Evolutionary conservation across 2,329 filamentous ascomycete genomes (phyloP).

Genomic region (Hysterium pulicare): DNA sequence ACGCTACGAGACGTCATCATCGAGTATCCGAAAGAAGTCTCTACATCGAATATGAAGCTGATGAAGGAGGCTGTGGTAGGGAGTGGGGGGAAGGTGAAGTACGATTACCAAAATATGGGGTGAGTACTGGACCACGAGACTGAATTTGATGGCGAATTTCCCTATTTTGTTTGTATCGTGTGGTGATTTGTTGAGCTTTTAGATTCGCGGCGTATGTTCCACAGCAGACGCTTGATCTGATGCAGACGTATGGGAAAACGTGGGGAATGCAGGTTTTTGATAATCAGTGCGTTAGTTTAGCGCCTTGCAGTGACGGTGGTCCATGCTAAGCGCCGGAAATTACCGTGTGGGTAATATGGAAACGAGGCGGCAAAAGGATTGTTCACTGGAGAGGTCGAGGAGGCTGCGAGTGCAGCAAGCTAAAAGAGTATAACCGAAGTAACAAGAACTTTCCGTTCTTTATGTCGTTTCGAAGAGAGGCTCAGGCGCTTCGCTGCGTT

Average conservation of each 20-base stretch:
- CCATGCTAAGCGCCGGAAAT: too few species aligned
- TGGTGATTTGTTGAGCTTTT: neutral
- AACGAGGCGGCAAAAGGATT: too few species aligned
- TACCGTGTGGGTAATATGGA: too few species aligned
- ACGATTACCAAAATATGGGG: slow-evolving; percentile 12
- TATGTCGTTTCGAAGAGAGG: too few species aligned
- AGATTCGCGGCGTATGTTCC: slow-evolving; percentile 17
- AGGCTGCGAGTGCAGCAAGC: too few species aligned
- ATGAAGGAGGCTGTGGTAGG: slow-evolving; percentile 11
- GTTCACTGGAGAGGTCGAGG: too few species aligned
- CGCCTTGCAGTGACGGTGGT: too few species aligned
- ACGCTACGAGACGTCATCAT: slow-evolving; percentile 16
- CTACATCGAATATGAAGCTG: slow-evolving; percentile 2
- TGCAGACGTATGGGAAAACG: slow-evolving; percentile 8
- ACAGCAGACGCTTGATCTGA: slow-evolving; percentile 10
- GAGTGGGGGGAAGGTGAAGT: slow-evolving; percentile 9
- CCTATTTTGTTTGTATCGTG: neutral
- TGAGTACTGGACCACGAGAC: too few species aligned
- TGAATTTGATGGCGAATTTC: neutral
- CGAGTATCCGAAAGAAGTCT: slow-evolving; percentile 6
- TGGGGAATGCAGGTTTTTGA: slow-evolving; percentile 10
- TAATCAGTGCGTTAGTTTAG: too few species aligned
- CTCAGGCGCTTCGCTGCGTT: too few species aligned
- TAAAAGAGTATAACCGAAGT: too few species aligned
- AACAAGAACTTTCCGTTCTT: too few species aligned